Percentiles rank a stretch among this genome's conserved stretches.
These are phyloP conservation scores for Phialophora macrospora DNA, from an alignment of 2,329 filamentous ascomycete species.

Conservation along the genomic window DNA sequence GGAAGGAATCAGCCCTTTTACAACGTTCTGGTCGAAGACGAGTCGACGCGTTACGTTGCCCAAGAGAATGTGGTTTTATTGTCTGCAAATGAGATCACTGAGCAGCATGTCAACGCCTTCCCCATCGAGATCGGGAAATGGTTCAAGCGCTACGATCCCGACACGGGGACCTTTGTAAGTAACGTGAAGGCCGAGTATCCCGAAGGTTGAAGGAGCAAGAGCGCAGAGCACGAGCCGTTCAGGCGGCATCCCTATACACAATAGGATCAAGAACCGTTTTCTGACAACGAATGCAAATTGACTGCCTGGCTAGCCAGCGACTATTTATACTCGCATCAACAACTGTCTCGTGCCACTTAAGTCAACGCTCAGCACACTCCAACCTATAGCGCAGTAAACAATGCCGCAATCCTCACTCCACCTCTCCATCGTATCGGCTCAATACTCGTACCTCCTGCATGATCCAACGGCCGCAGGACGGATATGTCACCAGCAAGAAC, in stretches of 20 bases:
- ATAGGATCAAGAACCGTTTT: not conserved
- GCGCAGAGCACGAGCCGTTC: not conserved
- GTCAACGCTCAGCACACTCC: not conserved
- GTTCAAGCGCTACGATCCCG: constrained; percentile 82
- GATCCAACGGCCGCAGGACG: not conserved
- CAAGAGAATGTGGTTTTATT: constrained; percentile 80
- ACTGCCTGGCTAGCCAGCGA: not conserved
- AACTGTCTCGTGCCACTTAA: not conserved
- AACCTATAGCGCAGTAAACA: not conserved
- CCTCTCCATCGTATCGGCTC: not conserved
- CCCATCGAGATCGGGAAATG: constrained; percentile 69
- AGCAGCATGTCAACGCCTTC: constrained; percentile 45
- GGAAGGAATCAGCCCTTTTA: constrained; percentile 77
- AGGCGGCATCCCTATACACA: not conserved
- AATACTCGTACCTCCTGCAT: not conserved
- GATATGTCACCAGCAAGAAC: not conserved
- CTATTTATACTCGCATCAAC: not conserved
- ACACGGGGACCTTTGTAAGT: constrained; percentile 73
- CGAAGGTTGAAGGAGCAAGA: constrained; percentile 65
- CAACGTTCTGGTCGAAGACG: constrained; percentile 77
- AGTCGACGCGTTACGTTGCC: constrained; percentile 73
- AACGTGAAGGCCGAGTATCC: constrained; percentile 84
- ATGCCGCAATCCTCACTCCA: not conserved
- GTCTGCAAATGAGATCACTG: constrained; percentile 57
- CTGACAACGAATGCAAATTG: not conserved